These are phyloP conservation scores for Xanthoconium purpureum DNA, from an alignment of 768 basidiomycete species.

Conservation along the genomic window DNA sequence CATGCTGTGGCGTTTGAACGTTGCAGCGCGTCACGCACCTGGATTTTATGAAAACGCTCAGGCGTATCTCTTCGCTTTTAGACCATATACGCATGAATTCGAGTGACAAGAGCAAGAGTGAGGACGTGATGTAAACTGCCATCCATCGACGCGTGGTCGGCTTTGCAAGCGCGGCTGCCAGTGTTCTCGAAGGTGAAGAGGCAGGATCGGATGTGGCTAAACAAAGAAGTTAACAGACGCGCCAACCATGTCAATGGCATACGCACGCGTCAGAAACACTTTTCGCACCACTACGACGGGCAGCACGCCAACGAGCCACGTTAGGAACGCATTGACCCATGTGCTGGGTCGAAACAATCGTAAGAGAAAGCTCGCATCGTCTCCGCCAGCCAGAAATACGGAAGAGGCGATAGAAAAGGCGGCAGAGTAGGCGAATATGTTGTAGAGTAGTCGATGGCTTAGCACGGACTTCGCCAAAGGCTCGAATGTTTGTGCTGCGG, in stretches of 20 bases:
- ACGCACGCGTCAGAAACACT: constrained; percentile 55
- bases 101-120: constrained; percentile 40
- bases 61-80: constrained; percentile 36
- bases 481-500: constrained; percentile 58
- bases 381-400: constrained; percentile 29
- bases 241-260: not conserved
- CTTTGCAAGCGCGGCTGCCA: constrained; percentile 47
- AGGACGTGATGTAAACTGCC: constrained; percentile 45
- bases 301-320: constrained; percentile 53
- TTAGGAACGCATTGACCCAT: constrained; percentile 37
- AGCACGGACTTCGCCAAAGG: constrained; percentile 63
- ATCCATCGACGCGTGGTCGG: constrained; percentile 45
- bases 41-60: constrained; percentile 64
- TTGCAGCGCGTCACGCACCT: constrained; percentile 40
- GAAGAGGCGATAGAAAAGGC: constrained; percentile 45
- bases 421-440: constrained; percentile 51
- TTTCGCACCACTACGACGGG: constrained; percentile 61
- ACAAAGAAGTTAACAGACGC: not conserved
- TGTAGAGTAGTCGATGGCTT: constrained; percentile 54
- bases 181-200: constrained; percentile 49
- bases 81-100: constrained; percentile 38
- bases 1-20: not conserved
- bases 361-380: constrained; percentile 25
- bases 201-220: constrained; percentile 47
- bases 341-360: constrained; percentile 44